Evolutionary conservation across 495 filamentous ascomycete genomes (phyloP).

Genomic region (Aspergillus nidulans): DNA sequence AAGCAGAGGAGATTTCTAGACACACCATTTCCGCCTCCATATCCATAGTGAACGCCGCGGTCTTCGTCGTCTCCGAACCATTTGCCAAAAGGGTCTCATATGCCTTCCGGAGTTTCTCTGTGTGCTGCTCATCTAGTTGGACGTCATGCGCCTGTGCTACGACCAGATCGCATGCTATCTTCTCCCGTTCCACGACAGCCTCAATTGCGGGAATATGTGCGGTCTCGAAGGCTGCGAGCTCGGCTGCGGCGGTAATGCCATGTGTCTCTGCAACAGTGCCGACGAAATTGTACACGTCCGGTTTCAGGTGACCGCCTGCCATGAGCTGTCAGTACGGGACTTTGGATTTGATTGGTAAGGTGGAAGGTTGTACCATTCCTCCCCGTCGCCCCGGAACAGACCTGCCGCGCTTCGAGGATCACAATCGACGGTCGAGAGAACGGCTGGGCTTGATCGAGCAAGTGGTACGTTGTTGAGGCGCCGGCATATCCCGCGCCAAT

Average conservation of each 20-base stretch:
- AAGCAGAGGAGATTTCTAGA: background rate
- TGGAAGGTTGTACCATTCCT: slow-evolving; percentile 43
- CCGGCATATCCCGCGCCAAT: slow-evolving; percentile 73
- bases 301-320: slow-evolving; percentile 34
- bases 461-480: slow-evolving; percentile 58
- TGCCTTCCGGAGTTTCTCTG: slow-evolving; percentile 20
- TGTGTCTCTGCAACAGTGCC: slow-evolving; percentile 17
- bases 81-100: slow-evolving; percentile 7
- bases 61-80: background rate
- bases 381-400: slow-evolving; percentile 78
- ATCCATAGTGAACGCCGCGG: background rate
- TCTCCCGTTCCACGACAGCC: slow-evolving; percentile 26
- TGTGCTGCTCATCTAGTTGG: slow-evolving; percentile 18
- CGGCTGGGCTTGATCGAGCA: slow-evolving; percentile 38
- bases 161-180: slow-evolving; percentile 31
- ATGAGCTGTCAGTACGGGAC: background rate
- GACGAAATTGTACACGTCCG: slow-evolving; percentile 28
- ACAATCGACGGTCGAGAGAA: slow-evolving; percentile 37
- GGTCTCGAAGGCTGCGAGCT: slow-evolving; percentile 30
- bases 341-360: background rate
- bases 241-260: slow-evolving; percentile 22
- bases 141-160: slow-evolving; percentile 29
- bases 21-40: slow-evolving; percentile 13
- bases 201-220: slow-evolving; percentile 27
- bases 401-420: slow-evolving; percentile 78